Base-by-base conservation (phyloP, 2,329 filamentous ascomycete genomes). In the Fusarium nematophilum region DNA sequence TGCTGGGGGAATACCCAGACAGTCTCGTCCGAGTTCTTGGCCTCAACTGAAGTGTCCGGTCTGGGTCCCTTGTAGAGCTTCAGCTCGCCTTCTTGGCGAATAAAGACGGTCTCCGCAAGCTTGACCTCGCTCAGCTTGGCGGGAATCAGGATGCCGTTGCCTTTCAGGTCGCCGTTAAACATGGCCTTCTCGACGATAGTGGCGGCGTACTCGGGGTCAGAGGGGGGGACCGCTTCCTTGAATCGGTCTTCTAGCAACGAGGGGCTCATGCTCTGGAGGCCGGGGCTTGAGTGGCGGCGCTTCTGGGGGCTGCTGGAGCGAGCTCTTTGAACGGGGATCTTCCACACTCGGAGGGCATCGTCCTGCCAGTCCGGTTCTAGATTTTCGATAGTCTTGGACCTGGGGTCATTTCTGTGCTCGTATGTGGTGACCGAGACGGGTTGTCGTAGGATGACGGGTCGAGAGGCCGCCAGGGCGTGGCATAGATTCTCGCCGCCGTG, bases 381-480 rank as follows among this genome's bases (percentile, higher is more conserved):
- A 21, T 70, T 68, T 3, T 62, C 33, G 13, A 68, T 48, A n/a
- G 63, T 57, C 3, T 60, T 57, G 6, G 63, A 47, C 8, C 78
- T 73, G 6, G 77, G 74, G 46, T 83, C 79, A 9, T 76, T 66
- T 33, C 79, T 76, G 42, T 91, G 84, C 74, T 99, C 95, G 59
- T 86, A 81, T 2, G 89, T 82, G 26, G 78, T 79, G n/a, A 97
- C 76, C 0, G 90, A 89, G 71, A 96, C 83, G 1, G 91, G 89
- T 66, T 91, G 93, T 30, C 95, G 85, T 68, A 97, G 94, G 43
- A 98, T 86, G 74, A 97, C 97, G 26, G 88, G 81, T 38, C 95
- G 85, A 13, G 90, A 89, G 1, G 93, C 91, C n/a, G 92, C 93
- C 52, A 99, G 75, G 6, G 86, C 83, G 70, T 97, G 90, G 38